Percentiles rank a stretch among this genome's conserved stretches.
Conservation (phyloP, 2,329 filamentous ascomycete genomes). For the Sphaerostilbella broomeana region DNA sequence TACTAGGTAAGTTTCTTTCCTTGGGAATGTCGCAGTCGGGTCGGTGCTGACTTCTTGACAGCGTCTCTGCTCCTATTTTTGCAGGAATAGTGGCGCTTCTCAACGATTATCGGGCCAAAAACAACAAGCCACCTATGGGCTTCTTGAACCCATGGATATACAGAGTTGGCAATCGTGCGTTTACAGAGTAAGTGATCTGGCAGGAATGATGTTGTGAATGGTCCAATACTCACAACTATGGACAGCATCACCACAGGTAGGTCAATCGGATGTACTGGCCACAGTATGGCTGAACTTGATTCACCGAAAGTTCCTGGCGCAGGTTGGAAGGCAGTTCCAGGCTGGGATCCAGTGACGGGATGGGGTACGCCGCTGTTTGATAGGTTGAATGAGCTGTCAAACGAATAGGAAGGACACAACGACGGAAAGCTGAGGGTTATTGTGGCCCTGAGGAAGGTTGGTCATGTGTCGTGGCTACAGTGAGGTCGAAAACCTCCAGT, state of each 20-base stretch:
- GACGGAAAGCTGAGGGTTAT: too few species aligned
- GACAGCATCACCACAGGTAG: slow-evolving; percentile 30
- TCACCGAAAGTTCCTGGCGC: slow-evolving; percentile 21
- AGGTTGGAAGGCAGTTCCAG: slow-evolving; percentile 12
- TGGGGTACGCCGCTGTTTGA: slow-evolving; percentile 15
- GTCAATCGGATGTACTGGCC: slow-evolving; percentile 27
- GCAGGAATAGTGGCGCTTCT: slow-evolving; percentile 57
- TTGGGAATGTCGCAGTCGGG: too few species aligned
- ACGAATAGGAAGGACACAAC: not conserved
- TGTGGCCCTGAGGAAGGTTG: too few species aligned
- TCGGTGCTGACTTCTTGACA: slow-evolving; percentile 13
- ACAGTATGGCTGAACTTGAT: slow-evolving; percentile 19
- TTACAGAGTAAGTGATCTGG: slow-evolving; percentile 32
- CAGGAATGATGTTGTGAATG: not conserved
- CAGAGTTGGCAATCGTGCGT: slow-evolving; percentile 22
- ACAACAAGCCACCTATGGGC: slow-evolving; percentile 47
- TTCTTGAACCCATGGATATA: slow-evolving; percentile 60
- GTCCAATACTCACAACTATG: slow-evolving; percentile 5
- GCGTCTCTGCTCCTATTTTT: slow-evolving; percentile 55
- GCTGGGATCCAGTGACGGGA: slow-evolving; percentile 16
- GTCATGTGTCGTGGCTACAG: too few species aligned
- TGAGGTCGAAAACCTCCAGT: too few species aligned
- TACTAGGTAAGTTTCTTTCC: slow-evolving; percentile 23
- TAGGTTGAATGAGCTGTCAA: slow-evolving; percentile 6
- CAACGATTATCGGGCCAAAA: slow-evolving; percentile 54